Evolutionary conservation across 495 filamentous ascomycete species (phyloP).

Genomic region (Friedmanniomyces simplex): DNA sequence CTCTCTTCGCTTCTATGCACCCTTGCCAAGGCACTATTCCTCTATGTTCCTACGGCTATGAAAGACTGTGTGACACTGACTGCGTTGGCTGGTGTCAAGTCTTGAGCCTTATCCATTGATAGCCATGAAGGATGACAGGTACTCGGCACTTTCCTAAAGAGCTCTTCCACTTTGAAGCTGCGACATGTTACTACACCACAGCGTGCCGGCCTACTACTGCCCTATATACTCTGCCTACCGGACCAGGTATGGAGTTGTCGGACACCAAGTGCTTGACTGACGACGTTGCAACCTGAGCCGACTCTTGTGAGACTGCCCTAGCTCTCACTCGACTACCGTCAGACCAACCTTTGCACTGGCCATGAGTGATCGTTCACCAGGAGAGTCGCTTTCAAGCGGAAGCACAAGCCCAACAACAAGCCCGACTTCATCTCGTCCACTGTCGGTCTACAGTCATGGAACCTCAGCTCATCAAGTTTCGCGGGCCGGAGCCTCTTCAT

Average conservation of each 20-base stretch:
- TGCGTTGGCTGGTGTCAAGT: not conserved
- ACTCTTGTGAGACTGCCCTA: not conserved
- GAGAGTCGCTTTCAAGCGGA: not conserved
- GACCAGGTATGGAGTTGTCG: too few species aligned
- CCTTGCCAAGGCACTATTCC: not conserved
- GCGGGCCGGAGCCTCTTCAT: not conserved
- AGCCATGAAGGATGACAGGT: too few species aligned
- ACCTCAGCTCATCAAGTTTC: not conserved
- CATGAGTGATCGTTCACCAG: not conserved
- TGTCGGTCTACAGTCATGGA: not conserved
- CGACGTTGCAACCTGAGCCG: too few species aligned
- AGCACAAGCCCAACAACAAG: not conserved
- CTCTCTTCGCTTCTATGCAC: not conserved
- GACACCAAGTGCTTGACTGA: too few species aligned
- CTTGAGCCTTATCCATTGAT: not conserved
- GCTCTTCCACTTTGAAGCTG: too few species aligned
- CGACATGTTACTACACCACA: too few species aligned
- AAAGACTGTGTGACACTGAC: not conserved
- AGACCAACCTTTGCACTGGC: not conserved
- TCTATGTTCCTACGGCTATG: not conserved
- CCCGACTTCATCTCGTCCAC: not conserved
- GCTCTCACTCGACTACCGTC: not conserved
- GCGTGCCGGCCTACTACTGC: too few species aligned
- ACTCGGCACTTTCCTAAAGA: too few species aligned
- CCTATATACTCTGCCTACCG: too few species aligned